Percentiles rank a stretch among this genome's conserved stretches.
phyloP scores from a whole-genome alignment of 148 eudicot species.

The Agrostemma githago region DNA sequence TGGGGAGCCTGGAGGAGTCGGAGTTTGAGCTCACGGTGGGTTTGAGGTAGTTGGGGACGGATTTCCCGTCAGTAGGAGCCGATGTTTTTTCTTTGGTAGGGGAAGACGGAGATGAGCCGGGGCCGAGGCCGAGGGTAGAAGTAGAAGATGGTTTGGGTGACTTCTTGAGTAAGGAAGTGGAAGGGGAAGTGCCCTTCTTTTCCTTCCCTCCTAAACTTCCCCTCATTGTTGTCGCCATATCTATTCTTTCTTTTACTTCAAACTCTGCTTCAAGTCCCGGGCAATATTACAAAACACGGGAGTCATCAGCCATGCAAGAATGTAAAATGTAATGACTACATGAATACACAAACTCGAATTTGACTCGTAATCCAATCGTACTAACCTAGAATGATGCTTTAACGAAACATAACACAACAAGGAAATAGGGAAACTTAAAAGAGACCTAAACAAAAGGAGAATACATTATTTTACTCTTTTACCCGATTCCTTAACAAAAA shows the following conservation, averaged over 20 bases:
- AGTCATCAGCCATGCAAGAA: no score
- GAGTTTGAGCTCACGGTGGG: slow-evolving; percentile 47
- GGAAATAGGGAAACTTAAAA: no score
- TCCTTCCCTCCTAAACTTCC: slow-evolving; percentile 35
- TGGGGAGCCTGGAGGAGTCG: slow-evolving; percentile 22
- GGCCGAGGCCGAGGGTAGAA: background rate
- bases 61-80: slow-evolving; percentile 28
- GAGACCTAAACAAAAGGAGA: no score
- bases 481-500: no score
- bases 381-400: no score
- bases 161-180: slow-evolving; percentile 21
- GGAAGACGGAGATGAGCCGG: slow-evolving; percentile 20
- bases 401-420: no score
- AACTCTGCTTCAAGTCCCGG: no score
- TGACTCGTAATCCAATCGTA: no score
- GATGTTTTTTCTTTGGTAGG: slow-evolving; percentile 21
- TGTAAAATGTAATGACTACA: no score
- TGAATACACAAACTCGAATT: no score
- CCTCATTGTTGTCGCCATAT: slow-evolving; percentile 46
- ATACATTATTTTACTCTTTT: no score
- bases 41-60: slow-evolving; percentile 49
- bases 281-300: background rate
- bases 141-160: slow-evolving; percentile 19
- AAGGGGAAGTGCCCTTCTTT: slow-evolving; percentile 43
- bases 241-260: background rate